phyloP scores from a whole-genome alignment of 192 early-diverging fungal genomes.

The Phycomyces blakesleeanus region DNA sequence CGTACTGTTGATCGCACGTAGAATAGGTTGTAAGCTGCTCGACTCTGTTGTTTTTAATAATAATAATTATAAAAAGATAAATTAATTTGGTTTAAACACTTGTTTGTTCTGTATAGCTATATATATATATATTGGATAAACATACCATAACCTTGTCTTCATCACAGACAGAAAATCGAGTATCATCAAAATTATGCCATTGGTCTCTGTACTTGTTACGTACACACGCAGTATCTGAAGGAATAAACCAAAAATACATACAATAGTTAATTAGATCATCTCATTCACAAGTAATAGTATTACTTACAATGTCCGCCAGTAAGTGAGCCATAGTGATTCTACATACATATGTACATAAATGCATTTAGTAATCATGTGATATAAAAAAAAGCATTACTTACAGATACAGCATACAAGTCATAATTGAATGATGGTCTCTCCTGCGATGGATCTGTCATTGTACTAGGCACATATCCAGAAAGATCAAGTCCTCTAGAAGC shows the following conservation, averaged over 20 bases:
- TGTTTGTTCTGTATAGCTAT: no score
- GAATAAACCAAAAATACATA: not conserved
- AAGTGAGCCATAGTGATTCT: constrained; percentile 73
- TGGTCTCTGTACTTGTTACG: constrained; percentile 53
- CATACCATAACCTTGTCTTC: constrained; percentile 54
- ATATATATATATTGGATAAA: no score
- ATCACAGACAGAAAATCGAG: constrained; percentile 58
- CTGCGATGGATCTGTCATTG: constrained; percentile 11
- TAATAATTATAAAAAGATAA: no score
- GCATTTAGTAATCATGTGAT: constrained; percentile 19
- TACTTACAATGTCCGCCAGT: constrained; percentile 67
- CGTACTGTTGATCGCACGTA: constrained; percentile 42
- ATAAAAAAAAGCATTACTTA: constrained; percentile 42
- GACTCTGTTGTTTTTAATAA: constrained; percentile 30
- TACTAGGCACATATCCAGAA: constrained; percentile 47
- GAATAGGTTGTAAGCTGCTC: constrained; percentile 62
- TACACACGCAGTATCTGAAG: constrained; percentile 65
- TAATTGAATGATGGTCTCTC: constrained; percentile 40
- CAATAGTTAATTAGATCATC: constrained; percentile 26
- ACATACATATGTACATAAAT: not conserved
- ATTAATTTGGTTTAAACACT: no score
- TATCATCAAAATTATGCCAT: constrained; percentile 90
- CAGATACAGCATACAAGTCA: constrained; percentile 80
- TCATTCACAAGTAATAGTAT: constrained; percentile 27
- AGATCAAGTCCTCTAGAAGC: constrained; percentile 49